Evolutionary conservation across 495 filamentous ascomycete species (phyloP), one percentile per base, ranked within the genome.

Genomic region (Aspergillus heteromorphus): DNA sequence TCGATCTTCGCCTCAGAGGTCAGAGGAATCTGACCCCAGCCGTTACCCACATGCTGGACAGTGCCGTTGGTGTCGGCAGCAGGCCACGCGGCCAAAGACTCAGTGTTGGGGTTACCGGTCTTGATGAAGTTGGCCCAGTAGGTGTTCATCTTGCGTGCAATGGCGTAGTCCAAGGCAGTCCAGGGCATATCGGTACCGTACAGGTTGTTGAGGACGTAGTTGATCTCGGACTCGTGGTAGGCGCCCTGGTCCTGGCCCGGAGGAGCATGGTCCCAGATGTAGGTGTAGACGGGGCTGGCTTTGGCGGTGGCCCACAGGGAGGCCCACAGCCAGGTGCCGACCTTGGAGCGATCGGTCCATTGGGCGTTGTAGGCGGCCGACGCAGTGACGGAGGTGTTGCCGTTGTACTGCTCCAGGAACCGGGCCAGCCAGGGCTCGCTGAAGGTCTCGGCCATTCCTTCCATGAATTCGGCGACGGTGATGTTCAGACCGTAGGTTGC

Each of bases 121-220:
- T 63, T 63, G 49, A 63, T 59, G 51, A 59, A 63, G 42, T 59
- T 63, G 16, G 36, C 53, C 60, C 60, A 59, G 54, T 63, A 63
- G 4, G 11, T 16, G 30, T 55, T 61, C 54, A 61, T 55, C 41
- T 36, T 51, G 0, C 17, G 8, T 1, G 59, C 59, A 48, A 61
- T 61, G 4, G 6, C 40, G 25, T 61, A 61, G 18, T 61, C 59
- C 31, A 52, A 25, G 6, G 40, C 30, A 6, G 45, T 52, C 59
- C 59, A 61, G 4, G 59, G 54, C 47, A 19, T 1, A n/a, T 61
- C 51, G 17, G 55, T 57, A 6, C n/a, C 55, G 14, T 55, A 62
- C n/a, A 62, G 52, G 45, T 58, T 62, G 48, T 62, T 58, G 34
- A 62, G 23, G 2, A 62, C 51, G 30, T 62, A 62, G 34, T 52